Evolutionary conservation across 2,329 filamentous ascomycete genomes (phyloP).

Genomic region (Phaeomoniella chlamydospora): DNA sequence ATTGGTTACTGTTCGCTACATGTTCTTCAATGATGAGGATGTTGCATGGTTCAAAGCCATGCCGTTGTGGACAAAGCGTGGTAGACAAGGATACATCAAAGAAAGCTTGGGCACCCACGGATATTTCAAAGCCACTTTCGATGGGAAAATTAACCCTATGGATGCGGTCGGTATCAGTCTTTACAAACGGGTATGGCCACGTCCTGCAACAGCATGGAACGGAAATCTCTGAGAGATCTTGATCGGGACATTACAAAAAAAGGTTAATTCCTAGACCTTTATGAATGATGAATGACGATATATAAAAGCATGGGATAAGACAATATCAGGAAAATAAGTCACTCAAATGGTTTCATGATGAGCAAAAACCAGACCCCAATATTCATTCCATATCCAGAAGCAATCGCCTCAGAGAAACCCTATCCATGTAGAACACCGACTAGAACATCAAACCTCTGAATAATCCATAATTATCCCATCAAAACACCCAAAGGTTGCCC

Average conservation of each 20-base stretch:
- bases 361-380: too few species aligned
- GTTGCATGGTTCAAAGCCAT: constrained; percentile 96
- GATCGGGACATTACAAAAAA: too few species aligned
- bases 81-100: constrained; percentile 81
- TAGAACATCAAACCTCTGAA: too few species aligned
- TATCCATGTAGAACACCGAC: too few species aligned
- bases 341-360: too few species aligned
- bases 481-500: too few species aligned
- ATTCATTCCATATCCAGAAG: too few species aligned
- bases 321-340: too few species aligned
- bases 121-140: constrained; percentile 99
- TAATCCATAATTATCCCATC: too few species aligned
- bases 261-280: too few species aligned
- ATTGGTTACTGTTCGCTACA: constrained; percentile 92
- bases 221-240: too few species aligned
- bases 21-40: constrained; percentile 97
- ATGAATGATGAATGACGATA: neutral
- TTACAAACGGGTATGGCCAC: constrained; percentile 75
- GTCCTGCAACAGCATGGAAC: constrained; percentile 42
- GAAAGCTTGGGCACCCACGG: constrained; percentile 90
- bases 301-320: neutral
- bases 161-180: constrained; percentile 84
- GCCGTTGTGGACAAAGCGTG: constrained; percentile 84
- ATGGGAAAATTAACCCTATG: constrained; percentile 79
- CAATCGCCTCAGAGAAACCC: too few species aligned